phyloP scores from a whole-genome alignment of 345 rosid species.

The Bruguiera parviflora region DNA sequence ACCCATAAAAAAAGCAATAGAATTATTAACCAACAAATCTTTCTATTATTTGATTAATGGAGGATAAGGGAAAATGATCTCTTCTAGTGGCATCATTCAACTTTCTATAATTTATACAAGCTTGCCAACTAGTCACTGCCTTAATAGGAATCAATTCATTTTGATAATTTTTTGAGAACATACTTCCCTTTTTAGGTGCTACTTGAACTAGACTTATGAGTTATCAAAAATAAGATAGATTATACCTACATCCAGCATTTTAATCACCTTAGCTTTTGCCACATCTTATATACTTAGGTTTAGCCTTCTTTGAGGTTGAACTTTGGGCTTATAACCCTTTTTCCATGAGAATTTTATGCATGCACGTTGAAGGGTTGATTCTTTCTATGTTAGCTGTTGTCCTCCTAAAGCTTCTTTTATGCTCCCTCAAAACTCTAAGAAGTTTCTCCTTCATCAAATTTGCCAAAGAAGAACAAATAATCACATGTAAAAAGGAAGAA shows the following conservation, averaged over 20 bases:
- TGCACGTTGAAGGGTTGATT: not conserved
- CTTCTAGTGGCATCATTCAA: not conserved
- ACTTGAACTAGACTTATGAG: not conserved
- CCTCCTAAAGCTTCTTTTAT: not conserved
- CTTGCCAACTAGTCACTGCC: not conserved
- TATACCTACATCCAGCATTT: not conserved
- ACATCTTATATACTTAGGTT: not conserved
- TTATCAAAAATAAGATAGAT: not conserved
- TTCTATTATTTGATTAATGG: not conserved
- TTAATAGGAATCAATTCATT: not conserved
- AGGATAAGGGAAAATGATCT: not conserved
- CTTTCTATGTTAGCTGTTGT: not conserved
- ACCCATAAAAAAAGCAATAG: conserved; percentile 4
- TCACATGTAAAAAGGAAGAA: too few relatives aligned
- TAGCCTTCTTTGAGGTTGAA: not conserved
- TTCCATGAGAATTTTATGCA: not conserved
- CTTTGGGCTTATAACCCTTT: not conserved
- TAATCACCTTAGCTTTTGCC: not conserved
- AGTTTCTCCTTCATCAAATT: not conserved
- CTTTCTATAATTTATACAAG: not conserved
- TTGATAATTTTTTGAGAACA: not conserved
- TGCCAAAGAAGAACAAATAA: too few relatives aligned
- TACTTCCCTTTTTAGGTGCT: not conserved
- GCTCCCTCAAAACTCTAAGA: not conserved
- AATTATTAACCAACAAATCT: not conserved